Conservation (phyloP, 176 grass and related monocot species). For the Rhynchospora breviuscula region DNA sequence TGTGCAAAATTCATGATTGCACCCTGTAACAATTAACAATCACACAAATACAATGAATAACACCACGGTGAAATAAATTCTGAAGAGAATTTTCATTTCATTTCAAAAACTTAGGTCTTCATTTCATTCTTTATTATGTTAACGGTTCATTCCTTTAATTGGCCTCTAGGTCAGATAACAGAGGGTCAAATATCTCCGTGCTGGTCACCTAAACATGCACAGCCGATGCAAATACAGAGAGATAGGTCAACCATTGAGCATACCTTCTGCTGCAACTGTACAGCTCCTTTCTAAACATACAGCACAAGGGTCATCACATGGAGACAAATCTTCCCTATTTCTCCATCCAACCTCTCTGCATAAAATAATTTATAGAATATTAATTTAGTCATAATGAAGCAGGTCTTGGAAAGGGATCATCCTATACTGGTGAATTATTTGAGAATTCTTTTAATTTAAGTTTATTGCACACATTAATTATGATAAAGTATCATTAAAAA, state of each 20-base stretch:
- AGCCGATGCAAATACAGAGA: not conserved
- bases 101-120: not conserved
- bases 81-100: not conserved
- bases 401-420: not conserved
- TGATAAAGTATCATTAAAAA: not conserved
- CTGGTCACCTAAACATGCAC: not conserved
- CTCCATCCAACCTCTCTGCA: constrained; percentile 87
- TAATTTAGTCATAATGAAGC: not conserved
- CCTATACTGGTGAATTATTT: not conserved
- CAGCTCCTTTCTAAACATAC: constrained; percentile 94
- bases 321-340: constrained; percentile 59
- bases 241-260: not conserved
- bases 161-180: not conserved
- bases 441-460: not conserved
- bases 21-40: constrained; percentile 44
- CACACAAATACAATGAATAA: constrained; percentile 7
- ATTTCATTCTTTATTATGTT: not conserved
- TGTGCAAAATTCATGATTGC: constrained; percentile 97
- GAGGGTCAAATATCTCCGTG: not conserved
- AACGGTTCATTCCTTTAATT: not conserved
- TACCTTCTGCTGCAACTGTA: constrained; percentile 90
- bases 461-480: not conserved
- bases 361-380: not conserved
- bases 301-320: constrained; percentile 76
- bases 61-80: not conserved